A percentile compares a stretch with the other conserved stretches of the same genome.
These are phyloP conservation scores for Adiantum capillusveneris DNA, from an alignment of 75 land plant species.

Conservation along the genomic window DNA sequence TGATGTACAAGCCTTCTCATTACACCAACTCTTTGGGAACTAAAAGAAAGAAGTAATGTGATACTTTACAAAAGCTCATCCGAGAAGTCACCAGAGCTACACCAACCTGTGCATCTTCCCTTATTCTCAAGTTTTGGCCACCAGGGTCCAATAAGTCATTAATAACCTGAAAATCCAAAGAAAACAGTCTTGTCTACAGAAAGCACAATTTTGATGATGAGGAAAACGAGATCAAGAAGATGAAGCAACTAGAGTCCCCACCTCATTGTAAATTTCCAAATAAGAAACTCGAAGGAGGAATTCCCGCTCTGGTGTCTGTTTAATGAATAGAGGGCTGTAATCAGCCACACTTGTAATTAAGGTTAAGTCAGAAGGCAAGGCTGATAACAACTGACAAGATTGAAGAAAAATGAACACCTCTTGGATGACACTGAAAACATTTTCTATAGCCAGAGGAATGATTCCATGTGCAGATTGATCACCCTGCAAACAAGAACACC, in stretches of 20 bases:
- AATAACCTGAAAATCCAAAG: slow-evolving; percentile 43
- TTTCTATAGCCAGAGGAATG: slow-evolving; percentile 45
- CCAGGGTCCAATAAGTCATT: slow-evolving; percentile 79
- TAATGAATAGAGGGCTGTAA: neutral
- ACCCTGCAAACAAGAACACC: slow-evolving; percentile 22
- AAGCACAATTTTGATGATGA: slow-evolving; percentile 15
- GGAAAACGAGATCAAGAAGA: neutral
- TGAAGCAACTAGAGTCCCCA: neutral
- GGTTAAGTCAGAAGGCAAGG: neutral
- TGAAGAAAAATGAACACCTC: slow-evolving; percentile 25
- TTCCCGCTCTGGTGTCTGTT: slow-evolving; percentile 43
- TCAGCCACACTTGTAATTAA: neutral
- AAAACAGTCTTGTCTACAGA: neutral
- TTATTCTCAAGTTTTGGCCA: slow-evolving; percentile 62
- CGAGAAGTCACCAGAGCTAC: no score
- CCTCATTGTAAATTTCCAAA: slow-evolving; percentile 56
- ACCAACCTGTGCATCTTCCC: slow-evolving; percentile 74
- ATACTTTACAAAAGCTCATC: no score
- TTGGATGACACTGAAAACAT: slow-evolving; percentile 46
- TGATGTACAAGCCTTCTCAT: no score
- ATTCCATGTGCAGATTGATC: slow-evolving; percentile 57
- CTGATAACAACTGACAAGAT: neutral
- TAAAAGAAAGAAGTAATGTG: no score
- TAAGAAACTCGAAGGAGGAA: slow-evolving; percentile 54
- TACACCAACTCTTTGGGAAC: no score